Conservation (phyloP, 202 grass and related monocot species). For the Panicum hallii region DNA sequence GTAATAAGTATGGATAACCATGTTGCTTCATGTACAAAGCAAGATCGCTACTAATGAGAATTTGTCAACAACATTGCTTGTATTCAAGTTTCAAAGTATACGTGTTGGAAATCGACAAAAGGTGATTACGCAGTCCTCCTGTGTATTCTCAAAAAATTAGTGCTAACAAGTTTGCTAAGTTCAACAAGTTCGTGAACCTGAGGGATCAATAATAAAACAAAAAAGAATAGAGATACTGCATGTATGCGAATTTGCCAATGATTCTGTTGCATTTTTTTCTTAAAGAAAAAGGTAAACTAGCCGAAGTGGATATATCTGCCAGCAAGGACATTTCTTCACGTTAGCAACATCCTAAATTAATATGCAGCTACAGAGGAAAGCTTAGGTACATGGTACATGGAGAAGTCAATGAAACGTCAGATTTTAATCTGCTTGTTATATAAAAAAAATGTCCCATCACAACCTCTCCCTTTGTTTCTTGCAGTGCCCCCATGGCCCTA, state of each 20-base stretch:
- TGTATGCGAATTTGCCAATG: not conserved
- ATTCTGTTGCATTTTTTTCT: not conserved
- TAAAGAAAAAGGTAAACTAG: not conserved
- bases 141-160: not conserved
- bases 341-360: slow-evolving; percentile 22
- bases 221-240: not conserved
- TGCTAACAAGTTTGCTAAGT: not conserved
- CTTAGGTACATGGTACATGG: slow-evolving; percentile 10
- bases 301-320: not conserved
- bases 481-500: not conserved
- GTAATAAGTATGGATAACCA: slow-evolving; percentile 22
- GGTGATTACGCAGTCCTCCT: not conserved
- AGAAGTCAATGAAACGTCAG: not conserved
- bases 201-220: not conserved
- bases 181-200: not conserved
- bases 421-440: not conserved
- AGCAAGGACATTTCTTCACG: slow-evolving; percentile 32
- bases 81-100: not conserved
- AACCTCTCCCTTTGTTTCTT: not conserved
- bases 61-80: not conserved
- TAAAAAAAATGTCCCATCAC: slow-evolving; percentile 1
- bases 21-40: not conserved
- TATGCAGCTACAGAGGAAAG: not conserved
- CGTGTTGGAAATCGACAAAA: not conserved
- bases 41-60: not conserved